phyloP scores from a whole-genome alignment of 805 yeast genomes.

The Ascoidea tarda region DNA sequence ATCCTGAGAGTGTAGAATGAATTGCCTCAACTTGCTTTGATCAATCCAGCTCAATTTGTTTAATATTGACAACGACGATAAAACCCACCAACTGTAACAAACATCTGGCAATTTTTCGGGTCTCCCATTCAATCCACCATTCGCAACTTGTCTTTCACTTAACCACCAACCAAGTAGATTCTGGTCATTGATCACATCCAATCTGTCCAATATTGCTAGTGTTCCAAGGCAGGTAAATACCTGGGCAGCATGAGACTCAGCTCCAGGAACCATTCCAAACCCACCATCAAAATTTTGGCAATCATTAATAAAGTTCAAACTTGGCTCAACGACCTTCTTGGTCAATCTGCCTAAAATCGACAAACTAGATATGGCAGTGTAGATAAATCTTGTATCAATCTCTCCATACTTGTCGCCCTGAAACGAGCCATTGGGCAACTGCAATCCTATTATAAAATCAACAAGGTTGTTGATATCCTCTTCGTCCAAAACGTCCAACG shows the following conservation, averaged over 20 bases:
- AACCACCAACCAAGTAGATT: slow-evolving; percentile 70
- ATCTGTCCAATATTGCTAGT: slow-evolving; percentile 47
- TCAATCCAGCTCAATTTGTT: slow-evolving; percentile 69
- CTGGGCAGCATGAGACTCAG: slow-evolving; percentile 92
- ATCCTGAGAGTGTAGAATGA: slow-evolving; percentile 73
- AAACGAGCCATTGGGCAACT: slow-evolving; percentile 49
- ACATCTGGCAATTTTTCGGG: slow-evolving; percentile 94
- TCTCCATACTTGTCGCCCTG: slow-evolving; percentile 90
- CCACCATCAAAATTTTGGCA: slow-evolving; percentile 95
- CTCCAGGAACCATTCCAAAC: slow-evolving; percentile 86
- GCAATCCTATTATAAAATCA: slow-evolving; percentile 23
- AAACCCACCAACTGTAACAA: slow-evolving; percentile 98
- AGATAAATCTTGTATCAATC: slow-evolving; percentile 82
- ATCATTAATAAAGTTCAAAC: slow-evolving; percentile 44
- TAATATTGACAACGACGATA: slow-evolving; percentile 59
- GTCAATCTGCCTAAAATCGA: slow-evolving; percentile 54
- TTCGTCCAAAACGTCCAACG: slow-evolving; percentile 28
- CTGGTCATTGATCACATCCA: slow-evolving; percentile 30
- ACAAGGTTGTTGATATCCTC: slow-evolving; percentile 19
- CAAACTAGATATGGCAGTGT: slow-evolving; percentile 63
- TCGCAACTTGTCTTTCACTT: slow-evolving; percentile 71
- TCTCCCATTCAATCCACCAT: slow-evolving; percentile 92
- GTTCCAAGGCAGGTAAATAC: slow-evolving; percentile 78
- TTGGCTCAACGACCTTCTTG: slow-evolving; percentile 36
- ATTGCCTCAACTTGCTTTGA: slow-evolving; percentile 39